Percentiles rank a stretch among this genome's conserved stretches.
Conservation (phyloP, 305 asterid genomes). For the Solanum hybrid region DNA sequence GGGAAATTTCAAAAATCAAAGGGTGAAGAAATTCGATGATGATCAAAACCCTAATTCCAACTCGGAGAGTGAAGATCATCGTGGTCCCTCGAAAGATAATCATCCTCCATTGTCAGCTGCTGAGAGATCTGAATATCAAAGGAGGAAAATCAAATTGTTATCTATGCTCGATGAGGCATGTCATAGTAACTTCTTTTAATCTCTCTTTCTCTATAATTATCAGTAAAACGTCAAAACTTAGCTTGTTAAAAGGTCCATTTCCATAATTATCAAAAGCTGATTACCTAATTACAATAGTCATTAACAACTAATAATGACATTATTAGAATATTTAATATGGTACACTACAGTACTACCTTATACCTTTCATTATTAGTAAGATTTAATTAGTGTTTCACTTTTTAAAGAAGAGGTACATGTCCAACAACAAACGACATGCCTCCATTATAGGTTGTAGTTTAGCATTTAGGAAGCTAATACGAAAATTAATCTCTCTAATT, state of each 20-base stretch:
- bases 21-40: slow-evolving; percentile 10
- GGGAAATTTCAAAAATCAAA: slow-evolving; percentile 29
- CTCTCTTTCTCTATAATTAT: not conserved
- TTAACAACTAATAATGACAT: slow-evolving; percentile 2
- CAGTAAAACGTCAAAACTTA: not conserved
- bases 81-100: slow-evolving; percentile 21
- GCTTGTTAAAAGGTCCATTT: not conserved
- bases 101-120: slow-evolving; percentile 37
- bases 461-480: slow-evolving; percentile 13
- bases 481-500: not conserved
- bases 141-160: slow-evolving; percentile 56
- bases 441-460: slow-evolving; percentile 34
- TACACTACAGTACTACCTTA: not conserved
- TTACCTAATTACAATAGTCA: not conserved
- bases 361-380: not conserved
- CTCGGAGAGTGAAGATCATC: slow-evolving; percentile 5
- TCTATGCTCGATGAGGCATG: slow-evolving; percentile 76
- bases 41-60: slow-evolving; percentile 48
- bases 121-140: slow-evolving; percentile 47
- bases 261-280: not conserved
- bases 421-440: slow-evolving; percentile 49
- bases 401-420: slow-evolving; percentile 59
- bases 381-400: not conserved
- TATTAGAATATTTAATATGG: not conserved
- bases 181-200: not conserved